These are phyloP conservation scores for Gentiana straminea DNA, from an alignment of 257 asterid genomes.

Conservation along the genomic window DNA sequence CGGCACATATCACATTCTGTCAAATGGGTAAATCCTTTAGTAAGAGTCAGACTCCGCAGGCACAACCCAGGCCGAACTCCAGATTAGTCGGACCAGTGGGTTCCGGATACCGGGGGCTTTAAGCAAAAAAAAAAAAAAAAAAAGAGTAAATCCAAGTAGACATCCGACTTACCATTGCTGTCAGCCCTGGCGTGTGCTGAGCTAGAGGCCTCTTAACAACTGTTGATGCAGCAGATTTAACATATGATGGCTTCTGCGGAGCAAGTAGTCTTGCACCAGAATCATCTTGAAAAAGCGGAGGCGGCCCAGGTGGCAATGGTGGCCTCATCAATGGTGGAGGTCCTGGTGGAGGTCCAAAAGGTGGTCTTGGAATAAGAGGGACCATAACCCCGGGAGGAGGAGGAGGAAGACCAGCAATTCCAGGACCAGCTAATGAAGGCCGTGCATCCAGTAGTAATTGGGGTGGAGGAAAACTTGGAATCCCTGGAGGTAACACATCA, in stretches of 20 bases:
- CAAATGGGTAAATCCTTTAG: not conserved
- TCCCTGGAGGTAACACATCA: slow-evolving; percentile 66
- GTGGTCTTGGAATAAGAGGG: slow-evolving; percentile 62
- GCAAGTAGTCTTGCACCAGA: slow-evolving; percentile 29
- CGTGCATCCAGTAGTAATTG: slow-evolving; percentile 76
- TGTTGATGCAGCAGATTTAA: slow-evolving; percentile 95
- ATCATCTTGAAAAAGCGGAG: slow-evolving; percentile 61
- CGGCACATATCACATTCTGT: not conserved
- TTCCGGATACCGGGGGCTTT: too few species aligned
- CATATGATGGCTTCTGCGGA: slow-evolving; percentile 79
- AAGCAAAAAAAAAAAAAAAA: too few species aligned
- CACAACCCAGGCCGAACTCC: too few species aligned
- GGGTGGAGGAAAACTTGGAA: slow-evolving; percentile 58
- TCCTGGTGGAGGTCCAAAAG: slow-evolving; percentile 62
- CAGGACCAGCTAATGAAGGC: slow-evolving; percentile 38
- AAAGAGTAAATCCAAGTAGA: not conserved
- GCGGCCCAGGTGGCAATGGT: slow-evolving; percentile 97
- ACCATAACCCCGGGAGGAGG: slow-evolving; percentile 61
- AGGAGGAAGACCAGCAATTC: slow-evolving; percentile 56
- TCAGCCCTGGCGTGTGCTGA: slow-evolving; percentile 97
- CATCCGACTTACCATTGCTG: slow-evolving; percentile 75
- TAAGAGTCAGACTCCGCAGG: too few species aligned
- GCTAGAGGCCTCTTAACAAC: slow-evolving; percentile 99
- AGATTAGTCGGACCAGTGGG: too few species aligned
- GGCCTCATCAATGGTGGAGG: slow-evolving; percentile 80